These are phyloP conservation scores for Holtermanniella nyarrowii DNA, from an alignment of 768 basidiomycete species.

Conservation along the genomic window DNA sequence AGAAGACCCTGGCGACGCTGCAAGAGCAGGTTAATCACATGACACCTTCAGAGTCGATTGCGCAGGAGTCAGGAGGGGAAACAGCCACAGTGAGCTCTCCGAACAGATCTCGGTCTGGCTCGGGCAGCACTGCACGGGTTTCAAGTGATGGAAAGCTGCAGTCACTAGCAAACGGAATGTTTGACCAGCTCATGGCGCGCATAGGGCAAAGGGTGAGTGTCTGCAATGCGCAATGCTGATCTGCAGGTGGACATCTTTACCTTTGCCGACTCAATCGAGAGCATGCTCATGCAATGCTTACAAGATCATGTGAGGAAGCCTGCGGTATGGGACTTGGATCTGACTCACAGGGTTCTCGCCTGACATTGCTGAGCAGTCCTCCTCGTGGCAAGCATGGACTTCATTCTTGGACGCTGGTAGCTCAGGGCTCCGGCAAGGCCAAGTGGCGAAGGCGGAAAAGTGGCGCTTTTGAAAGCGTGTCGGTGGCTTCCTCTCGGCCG, in stretches of 20 bases:
- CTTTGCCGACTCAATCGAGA: neutral
- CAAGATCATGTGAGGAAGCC: neutral
- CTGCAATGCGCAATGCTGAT: neutral
- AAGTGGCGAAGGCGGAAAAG: neutral
- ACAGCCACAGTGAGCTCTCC: no score
- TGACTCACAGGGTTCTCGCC: neutral
- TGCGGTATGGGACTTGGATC: neutral
- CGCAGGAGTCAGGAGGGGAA: neutral
- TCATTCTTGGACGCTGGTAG: neutral
- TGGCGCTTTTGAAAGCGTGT: neutral
- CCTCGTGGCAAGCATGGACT: neutral
- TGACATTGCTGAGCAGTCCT: neutral
- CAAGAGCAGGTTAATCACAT: neutral
- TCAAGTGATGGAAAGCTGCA: neutral
- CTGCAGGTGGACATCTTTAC: neutral
- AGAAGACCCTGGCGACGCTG: neutral
- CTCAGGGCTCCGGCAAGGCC: neutral
- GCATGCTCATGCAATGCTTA: neutral
- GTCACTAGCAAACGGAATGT: neutral
- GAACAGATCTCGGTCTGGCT: no score
- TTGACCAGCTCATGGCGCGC: neutral
- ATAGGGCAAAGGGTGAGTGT: neutral
- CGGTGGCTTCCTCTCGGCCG: no score
- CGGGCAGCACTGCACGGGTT: no score
- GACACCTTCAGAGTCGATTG: neutral